Evolutionary conservation across 495 filamentous ascomycete genomes (phyloP).

Genomic region (Penicillium coprophilum): DNA sequence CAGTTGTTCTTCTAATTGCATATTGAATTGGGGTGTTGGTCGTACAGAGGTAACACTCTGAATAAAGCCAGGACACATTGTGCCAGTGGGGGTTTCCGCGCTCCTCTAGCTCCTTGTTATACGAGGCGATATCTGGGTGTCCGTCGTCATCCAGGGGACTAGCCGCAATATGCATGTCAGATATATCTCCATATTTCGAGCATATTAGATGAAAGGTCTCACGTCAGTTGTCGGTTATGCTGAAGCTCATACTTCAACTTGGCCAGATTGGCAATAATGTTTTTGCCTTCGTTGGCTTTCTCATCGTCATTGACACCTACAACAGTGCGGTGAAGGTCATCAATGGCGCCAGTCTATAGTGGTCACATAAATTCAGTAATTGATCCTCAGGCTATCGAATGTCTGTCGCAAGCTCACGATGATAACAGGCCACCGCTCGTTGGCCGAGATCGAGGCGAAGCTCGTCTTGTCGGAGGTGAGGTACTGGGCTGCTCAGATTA

Average conservation of each 20-base stretch:
- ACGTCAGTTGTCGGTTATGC: conserved; percentile 83
- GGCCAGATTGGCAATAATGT: conserved; percentile 75
- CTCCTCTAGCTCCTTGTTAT: conserved; percentile 81
- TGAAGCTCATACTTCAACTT: conserved; percentile 94
- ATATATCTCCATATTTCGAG: neutral
- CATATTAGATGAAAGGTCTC: conserved; percentile 28
- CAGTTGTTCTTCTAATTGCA: neutral
- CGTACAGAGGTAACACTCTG: conserved; percentile 95
- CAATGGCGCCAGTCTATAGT: conserved; percentile 83
- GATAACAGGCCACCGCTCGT: conserved; percentile 91
- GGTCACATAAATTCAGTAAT: conserved; percentile 18
- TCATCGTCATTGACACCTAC: conserved; percentile 50
- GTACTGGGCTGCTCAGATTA: conserved; percentile 63
- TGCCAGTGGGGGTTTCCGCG: conserved; percentile 79
- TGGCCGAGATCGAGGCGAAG: conserved; percentile 80
- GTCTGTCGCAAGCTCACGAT: conserved; percentile 54
- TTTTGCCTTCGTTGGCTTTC: conserved; percentile 77
- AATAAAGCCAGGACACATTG: conserved; percentile 79
- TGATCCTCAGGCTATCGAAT: neutral
- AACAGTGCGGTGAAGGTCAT: conserved; percentile 82
- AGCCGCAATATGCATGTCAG: conserved; percentile 1
- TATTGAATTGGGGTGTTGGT: conserved; percentile 23
- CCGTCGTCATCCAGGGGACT: conserved; percentile 86
- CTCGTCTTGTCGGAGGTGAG: conserved; percentile 77
- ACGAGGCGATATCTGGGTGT: conserved; percentile 68